Percentiles rank a stretch among this genome's conserved stretches.
Conservation (phyloP, 2,329 filamentous ascomycete species). For the Zelopaecilomyces penicillatus region DNA sequence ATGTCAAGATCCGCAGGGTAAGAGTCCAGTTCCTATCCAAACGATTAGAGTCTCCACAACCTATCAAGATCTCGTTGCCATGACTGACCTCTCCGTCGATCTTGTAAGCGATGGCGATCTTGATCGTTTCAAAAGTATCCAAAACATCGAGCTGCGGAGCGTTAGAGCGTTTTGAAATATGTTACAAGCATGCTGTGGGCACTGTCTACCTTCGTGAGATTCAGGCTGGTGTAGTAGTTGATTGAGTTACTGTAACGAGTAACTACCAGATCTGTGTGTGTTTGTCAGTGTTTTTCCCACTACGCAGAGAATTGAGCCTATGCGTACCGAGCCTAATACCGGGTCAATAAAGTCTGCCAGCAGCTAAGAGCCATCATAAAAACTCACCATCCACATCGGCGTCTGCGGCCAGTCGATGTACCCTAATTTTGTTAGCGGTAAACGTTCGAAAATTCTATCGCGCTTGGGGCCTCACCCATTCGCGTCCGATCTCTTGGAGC, state of each 20-base stretch:
- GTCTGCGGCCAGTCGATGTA: conserved; percentile 48
- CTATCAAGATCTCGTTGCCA: conserved; percentile 10
- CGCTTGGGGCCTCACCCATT: conserved; percentile 23
- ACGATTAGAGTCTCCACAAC: conserved; percentile 18
- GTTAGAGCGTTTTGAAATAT: not conserved
- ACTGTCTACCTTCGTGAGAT: conserved; percentile 41
- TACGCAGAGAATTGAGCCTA: conserved; percentile 5
- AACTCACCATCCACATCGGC: conserved; percentile 45
- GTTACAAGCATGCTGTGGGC: not conserved
- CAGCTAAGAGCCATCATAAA: conserved; percentile 9
- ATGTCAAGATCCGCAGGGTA: conserved; percentile 57
- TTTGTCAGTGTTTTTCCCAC: no score
- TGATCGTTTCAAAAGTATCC: conserved; percentile 65
- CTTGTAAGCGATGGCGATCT: conserved; percentile 65
- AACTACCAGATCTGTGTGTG: no score
- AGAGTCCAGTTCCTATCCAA: conserved; percentile 24
- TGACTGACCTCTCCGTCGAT: conserved; percentile 20
- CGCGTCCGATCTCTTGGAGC: conserved; percentile 39
- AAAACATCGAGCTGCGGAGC: conserved; percentile 42
- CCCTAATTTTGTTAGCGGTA: conserved; percentile 16
- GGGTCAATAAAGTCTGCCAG: conserved; percentile 13
- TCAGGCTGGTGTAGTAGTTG: conserved; percentile 58
- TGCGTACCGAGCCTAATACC: conserved; percentile 17
- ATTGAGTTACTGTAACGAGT: conserved; percentile 21
- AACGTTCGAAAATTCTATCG: not conserved